Conservation (phyloP, 345 rosid species). For the Adansonia digitata region DNA sequence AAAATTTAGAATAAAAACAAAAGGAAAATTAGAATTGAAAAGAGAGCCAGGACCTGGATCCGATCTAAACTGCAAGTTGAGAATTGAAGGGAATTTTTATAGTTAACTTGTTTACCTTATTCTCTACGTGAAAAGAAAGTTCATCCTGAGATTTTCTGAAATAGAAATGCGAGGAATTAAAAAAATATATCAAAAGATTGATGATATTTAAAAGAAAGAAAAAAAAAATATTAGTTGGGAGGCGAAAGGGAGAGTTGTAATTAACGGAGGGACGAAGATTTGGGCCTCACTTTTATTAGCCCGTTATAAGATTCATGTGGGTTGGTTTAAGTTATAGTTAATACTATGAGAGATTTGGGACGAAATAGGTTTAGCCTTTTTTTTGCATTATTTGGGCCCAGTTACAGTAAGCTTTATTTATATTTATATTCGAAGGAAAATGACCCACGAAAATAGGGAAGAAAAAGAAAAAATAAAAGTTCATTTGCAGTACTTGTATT, state of each 20-base stretch:
- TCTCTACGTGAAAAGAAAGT: neutral
- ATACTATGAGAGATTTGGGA: neutral
- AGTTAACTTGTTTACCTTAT: neutral
- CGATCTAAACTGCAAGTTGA: neutral
- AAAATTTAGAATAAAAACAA: neutral
- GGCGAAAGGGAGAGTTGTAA: neutral
- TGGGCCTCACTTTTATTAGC: neutral
- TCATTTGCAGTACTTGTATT: no score
- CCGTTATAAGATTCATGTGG: neutral
- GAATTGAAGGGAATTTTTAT: neutral
- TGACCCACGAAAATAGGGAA: no score
- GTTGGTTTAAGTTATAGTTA: neutral
- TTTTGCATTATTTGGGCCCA: neutral
- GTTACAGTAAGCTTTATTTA: no score
- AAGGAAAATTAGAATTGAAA: neutral
- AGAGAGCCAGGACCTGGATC: neutral
- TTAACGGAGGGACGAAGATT: neutral
- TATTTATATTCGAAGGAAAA: no score
- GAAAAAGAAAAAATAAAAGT: no score
- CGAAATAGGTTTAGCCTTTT: neutral
- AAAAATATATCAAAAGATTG: neutral
- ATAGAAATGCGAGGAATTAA: neutral
- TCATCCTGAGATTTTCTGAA: neutral
- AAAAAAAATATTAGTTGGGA: neutral
- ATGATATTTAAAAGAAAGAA: neutral